Conservation (phyloP, 139 green algal genomes). For the Micractinium conductrix region DNA sequence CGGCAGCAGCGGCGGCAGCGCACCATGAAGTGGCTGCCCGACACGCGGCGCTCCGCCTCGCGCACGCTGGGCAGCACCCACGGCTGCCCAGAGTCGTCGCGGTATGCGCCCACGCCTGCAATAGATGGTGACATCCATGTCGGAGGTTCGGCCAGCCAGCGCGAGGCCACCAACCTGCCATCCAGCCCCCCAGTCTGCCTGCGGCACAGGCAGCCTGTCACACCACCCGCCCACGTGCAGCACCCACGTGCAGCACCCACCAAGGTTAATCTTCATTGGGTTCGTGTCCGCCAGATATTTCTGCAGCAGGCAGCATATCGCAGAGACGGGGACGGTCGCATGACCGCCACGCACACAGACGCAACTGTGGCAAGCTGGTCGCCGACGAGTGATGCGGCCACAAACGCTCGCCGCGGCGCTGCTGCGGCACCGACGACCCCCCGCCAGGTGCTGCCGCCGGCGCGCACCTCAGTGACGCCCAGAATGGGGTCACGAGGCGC, state of each 20-base stretch:
- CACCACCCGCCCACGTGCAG: too few relatives aligned
- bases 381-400: too few relatives aligned
- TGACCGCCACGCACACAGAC: too few relatives aligned
- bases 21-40: conserved; percentile 85
- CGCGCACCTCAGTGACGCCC: conserved; percentile 51
- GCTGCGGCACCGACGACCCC: too few relatives aligned
- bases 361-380: too few relatives aligned
- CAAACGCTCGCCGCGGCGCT: too few relatives aligned
- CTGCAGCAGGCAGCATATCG: conserved; percentile 53
- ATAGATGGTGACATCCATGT: neutral
- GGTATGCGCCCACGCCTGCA: conserved; percentile 75
- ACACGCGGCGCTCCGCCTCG: conserved; percentile 79
- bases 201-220: too few relatives aligned
- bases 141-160: too few relatives aligned
- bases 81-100: conserved; percentile 85
- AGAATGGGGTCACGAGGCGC: conserved; percentile 73
- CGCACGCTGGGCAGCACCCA: conserved; percentile 87
- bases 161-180: too few relatives aligned
- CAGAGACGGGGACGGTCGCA: neutral
- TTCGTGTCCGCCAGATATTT: conserved; percentile 77
- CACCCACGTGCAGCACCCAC: too few relatives aligned
- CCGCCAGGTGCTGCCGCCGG: neutral
- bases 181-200: too few relatives aligned
- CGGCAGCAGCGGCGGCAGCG: neutral
- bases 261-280: conserved; percentile 91